Evolutionary conservation across 768 basidiomycete species (phyloP).

Genomic region (Termitomyces sp.): DNA sequence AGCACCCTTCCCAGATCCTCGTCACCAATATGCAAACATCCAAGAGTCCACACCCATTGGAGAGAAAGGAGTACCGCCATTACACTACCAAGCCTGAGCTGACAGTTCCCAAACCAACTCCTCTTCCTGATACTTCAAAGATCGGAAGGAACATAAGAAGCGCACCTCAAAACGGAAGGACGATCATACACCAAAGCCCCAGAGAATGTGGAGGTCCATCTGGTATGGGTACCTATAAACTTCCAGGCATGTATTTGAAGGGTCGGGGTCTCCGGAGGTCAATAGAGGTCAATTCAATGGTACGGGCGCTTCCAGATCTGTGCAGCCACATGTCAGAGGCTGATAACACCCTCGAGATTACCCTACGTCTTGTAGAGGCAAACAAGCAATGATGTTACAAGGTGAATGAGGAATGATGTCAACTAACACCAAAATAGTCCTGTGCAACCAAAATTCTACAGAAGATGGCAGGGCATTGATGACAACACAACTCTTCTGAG

Average conservation of each 20-base stretch:
- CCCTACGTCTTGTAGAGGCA: too few relatives aligned
- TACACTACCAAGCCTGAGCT: constrained; percentile 37
- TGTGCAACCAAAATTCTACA: too few relatives aligned
- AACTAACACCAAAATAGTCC: too few relatives aligned
- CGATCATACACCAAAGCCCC: constrained; percentile 42
- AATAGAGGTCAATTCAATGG: constrained; percentile 74
- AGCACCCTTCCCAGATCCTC: constrained; percentile 31
- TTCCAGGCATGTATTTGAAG: constrained; percentile 34
- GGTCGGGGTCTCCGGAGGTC: constrained; percentile 56
- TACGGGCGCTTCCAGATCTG: constrained; percentile 61
- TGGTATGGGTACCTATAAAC: constrained; percentile 26
- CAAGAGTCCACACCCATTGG: constrained; percentile 56
- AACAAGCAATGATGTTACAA: too few relatives aligned
- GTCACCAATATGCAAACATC: constrained; percentile 43
- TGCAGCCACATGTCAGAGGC: too few relatives aligned
- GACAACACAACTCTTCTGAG: too few relatives aligned
- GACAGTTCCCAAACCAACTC: constrained; percentile 26
- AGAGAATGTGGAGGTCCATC: constrained; percentile 23
- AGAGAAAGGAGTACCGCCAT: constrained; percentile 46
- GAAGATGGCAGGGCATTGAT: too few relatives aligned
- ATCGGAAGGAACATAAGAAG: constrained; percentile 59
- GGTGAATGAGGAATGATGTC: too few relatives aligned
- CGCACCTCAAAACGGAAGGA: constrained; percentile 44
- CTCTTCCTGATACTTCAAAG: constrained; percentile 46
- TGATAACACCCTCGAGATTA: too few relatives aligned